Percentiles rank a stretch among this genome's conserved stretches.
Conservation (phyloP, 2,329 filamentous ascomycete genomes). For the Claviceps fusiformis region DNA sequence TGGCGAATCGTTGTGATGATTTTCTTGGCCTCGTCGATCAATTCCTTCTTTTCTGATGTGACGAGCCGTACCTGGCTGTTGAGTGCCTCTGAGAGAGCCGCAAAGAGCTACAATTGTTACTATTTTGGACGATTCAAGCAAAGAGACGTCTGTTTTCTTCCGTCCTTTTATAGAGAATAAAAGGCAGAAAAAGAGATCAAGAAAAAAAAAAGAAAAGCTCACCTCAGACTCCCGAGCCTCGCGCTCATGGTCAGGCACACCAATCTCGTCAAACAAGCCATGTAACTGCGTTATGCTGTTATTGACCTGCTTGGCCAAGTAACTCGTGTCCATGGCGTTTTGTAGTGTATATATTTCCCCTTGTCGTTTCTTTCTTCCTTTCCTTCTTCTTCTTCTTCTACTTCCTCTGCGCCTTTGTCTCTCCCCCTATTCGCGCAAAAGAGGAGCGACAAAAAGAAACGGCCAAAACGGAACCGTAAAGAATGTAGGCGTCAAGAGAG, state of each 20-base stretch:
- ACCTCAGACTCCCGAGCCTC: constrained; percentile 84
- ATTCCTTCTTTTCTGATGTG: constrained; percentile 72
- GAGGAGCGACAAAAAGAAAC: too few species aligned
- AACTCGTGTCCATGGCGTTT: constrained; percentile 67
- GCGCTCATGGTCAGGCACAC: constrained; percentile 84
- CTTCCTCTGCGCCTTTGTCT: too few species aligned
- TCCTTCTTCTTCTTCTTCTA: background rate
- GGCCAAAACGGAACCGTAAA: too few species aligned
- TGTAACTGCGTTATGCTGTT: constrained; percentile 88
- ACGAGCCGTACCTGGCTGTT: constrained; percentile 81
- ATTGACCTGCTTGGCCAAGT: constrained; percentile 88
- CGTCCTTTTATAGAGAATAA: too few species aligned
- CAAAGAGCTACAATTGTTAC: constrained; percentile 54
- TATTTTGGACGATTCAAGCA: too few species aligned
- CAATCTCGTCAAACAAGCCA: constrained; percentile 93
- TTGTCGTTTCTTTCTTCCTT: background rate
- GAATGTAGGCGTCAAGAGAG: too few species aligned
- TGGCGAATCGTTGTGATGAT: constrained; percentile 79
- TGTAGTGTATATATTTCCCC: background rate
- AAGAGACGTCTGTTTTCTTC: too few species aligned
- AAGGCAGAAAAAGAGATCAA: too few species aligned
- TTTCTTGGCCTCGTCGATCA: constrained; percentile 79
- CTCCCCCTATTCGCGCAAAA: background rate
- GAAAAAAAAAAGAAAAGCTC: background rate
- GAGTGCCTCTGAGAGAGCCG: constrained; percentile 79